Evolutionary conservation across 139 green algal genomes (phyloP), one percentile per base, ranked within the genome.

Genomic region (Monoraphidium neglectum): DNA sequence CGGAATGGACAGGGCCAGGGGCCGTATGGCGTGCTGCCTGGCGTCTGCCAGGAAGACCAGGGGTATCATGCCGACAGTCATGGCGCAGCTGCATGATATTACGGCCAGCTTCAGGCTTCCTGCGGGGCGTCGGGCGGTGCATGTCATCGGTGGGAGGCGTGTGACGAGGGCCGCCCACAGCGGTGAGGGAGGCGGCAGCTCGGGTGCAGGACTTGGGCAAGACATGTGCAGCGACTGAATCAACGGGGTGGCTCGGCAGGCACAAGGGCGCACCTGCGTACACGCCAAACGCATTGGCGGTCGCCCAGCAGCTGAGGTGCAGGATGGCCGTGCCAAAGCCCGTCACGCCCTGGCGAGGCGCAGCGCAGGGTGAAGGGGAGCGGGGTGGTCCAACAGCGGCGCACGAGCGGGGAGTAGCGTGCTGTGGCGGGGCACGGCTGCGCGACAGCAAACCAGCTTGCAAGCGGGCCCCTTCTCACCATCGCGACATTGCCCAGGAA

Each of bases 271-370:
- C 3, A 70, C 64, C 64, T 54, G 64, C 35, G 33, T 70, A 37
- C 23, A 36, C 30, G 10, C 64, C 64, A 21, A 70, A 4, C 10
- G 64, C 64, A 35, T 28, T 18, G 16, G 64, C 64, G 12, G 33
- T 3, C 12, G 32, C 64, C 64, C 64, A 70, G 36, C 30, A 21
- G 13, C 36, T 53, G 21, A 70, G 35, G 64, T 70, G 64, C 37
- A 70, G 30, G 12, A 70, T 70, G 33, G 64, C 64, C 51, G 64
- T 70, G 64, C 64, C 64, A 53, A 70, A 70, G 24, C 64, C 64
- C 15, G 13, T 28, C 16, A 64, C 16, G 21, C 56, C 56, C 56
- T 64, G 56, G 26, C 30, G 24, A 15, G 24, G 13, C 30, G 30
- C 33, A n/a, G 51, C 21, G 51, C 21, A 59, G 16, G 16, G 21